These are phyloP conservation scores for Colletotrichum sp. DNA, from an alignment of 2,329 filamentous ascomycete species.

Conservation along the genomic window DNA sequence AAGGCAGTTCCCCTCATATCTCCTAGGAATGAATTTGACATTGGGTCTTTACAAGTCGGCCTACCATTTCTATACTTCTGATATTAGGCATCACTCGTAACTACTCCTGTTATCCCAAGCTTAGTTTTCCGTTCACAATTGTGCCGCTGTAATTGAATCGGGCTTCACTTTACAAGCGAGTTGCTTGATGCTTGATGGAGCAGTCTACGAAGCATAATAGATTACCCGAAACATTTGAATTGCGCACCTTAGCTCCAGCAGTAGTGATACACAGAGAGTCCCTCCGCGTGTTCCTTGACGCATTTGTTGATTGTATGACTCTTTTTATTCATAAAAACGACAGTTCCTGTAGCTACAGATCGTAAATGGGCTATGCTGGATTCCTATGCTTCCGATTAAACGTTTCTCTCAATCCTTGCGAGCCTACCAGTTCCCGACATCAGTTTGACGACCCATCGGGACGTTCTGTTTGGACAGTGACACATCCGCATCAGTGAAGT, in stretches of 20 bases:
- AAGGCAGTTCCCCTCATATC: not conserved
- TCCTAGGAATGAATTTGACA: not conserved
- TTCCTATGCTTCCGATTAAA: not conserved
- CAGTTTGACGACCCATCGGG: not conserved
- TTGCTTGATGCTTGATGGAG: not conserved
- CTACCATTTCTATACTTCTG: not conserved
- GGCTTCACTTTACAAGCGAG: not conserved
- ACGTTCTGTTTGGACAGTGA: not conserved
- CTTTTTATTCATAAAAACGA: not conserved
- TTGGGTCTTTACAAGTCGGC: not conserved
- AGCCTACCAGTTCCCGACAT: not conserved
- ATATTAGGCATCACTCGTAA: not conserved
- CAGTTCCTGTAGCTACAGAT: not conserved
- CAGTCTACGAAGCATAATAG: not conserved
- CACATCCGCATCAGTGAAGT: not conserved
- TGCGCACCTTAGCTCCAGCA: accelerated
- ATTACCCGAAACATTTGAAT: not conserved
- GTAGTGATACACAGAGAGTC: not conserved
- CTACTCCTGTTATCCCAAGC: too few relatives aligned
- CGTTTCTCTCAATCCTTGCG: not conserved
- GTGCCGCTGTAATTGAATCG: accelerated
- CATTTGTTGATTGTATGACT: not conserved
- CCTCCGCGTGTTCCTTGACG: not conserved
- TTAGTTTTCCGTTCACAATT: not conserved
- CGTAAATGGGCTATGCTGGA: not conserved